These are phyloP conservation scores for Xylariaceae sp. DNA, from an alignment of 2,329 filamentous ascomycete species.

Conservation along the genomic window DNA sequence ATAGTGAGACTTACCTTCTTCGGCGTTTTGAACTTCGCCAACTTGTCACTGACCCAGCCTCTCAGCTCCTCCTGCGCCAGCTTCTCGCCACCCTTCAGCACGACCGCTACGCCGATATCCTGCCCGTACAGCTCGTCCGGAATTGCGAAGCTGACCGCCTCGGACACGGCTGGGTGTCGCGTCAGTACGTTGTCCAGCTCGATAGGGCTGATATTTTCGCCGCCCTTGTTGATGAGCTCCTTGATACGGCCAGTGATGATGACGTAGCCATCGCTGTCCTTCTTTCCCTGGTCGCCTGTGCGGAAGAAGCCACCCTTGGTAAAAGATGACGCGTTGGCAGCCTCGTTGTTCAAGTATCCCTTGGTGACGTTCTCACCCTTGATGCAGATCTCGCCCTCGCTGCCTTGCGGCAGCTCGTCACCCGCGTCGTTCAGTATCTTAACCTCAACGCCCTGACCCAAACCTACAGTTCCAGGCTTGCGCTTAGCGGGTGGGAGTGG, in stretches of 20 bases:
- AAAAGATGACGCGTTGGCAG: slow-evolving; percentile 71
- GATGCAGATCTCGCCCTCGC: slow-evolving; percentile 79
- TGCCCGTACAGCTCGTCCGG: slow-evolving; percentile 81
- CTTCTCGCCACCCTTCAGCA: slow-evolving; percentile 61
- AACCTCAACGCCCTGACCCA: slow-evolving; percentile 80
- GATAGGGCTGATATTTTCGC: slow-evolving; percentile 85
- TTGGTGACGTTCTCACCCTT: slow-evolving; percentile 77
- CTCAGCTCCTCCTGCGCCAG: slow-evolving; percentile 58
- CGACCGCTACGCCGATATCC: slow-evolving; percentile 73
- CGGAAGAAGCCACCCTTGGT: slow-evolving; percentile 77
- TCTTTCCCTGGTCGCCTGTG: slow-evolving; percentile 81
- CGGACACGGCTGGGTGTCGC: slow-evolving; percentile 66
- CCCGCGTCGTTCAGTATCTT: slow-evolving; percentile 70
- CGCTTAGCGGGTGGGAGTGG: slow-evolving; percentile 66
- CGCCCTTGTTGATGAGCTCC: slow-evolving; percentile 87
- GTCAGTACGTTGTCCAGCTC: slow-evolving; percentile 80
- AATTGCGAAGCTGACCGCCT: slow-evolving; percentile 80
- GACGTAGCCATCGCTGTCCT: slow-evolving; percentile 75
- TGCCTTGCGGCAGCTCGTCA: slow-evolving; percentile 62
- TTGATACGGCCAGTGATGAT: slow-evolving; percentile 90
- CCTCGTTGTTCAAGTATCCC: slow-evolving; percentile 79
- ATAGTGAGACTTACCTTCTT: slow-evolving; percentile 58
- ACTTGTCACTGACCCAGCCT: slow-evolving; percentile 62
- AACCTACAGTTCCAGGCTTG: slow-evolving; percentile 75
- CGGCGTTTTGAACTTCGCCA: slow-evolving; percentile 82